Evolutionary conservation across 1,139 yeast genomes (phyloP).

Genomic region (Candida smagusa): DNA sequence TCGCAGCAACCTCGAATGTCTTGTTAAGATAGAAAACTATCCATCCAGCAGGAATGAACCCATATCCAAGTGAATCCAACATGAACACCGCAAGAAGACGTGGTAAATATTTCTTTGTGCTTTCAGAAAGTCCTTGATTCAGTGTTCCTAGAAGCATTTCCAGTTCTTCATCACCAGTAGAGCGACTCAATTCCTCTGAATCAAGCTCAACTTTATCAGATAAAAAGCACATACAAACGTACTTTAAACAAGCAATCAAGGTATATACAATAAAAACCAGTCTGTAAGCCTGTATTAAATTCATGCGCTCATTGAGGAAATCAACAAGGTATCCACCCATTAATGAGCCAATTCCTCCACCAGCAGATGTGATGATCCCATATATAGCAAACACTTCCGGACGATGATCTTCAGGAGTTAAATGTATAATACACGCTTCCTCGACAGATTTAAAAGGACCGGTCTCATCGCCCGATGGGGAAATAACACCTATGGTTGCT

Average conservation of each 20-base stretch:
- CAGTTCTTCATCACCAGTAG: conserved; percentile 7
- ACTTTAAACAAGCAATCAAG: conserved; percentile 52
- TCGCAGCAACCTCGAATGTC: conserved; percentile 37
- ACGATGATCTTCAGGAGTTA: conserved; percentile 62
- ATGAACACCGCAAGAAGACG: conserved; percentile 52
- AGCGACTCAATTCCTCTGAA: conserved; percentile 2
- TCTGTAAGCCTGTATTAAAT: conserved; percentile 28
- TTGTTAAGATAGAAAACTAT: conserved; percentile 69
- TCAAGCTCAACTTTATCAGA: conserved; percentile 53
- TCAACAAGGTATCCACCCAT: conserved; percentile 60
- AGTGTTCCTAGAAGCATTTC: conserved; percentile 3
- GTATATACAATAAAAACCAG: conserved; percentile 59
- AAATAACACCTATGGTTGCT: conserved; percentile 58
- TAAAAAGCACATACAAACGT: conserved; percentile 51
- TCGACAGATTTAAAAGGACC: conserved; percentile 92
- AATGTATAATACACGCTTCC: conserved; percentile 80
- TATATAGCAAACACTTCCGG: conserved; percentile 76
- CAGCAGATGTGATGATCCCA: conserved; percentile 65
- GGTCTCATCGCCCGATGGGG: conserved; percentile 90
- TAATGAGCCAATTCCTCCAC: conserved; percentile 74
- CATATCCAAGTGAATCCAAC: conserved; percentile 83
- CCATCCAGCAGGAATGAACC: conserved; percentile 89
- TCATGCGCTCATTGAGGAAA: conserved; percentile 24
- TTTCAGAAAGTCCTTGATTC: conserved; percentile 25
- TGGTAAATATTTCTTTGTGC: conserved; percentile 32